These are phyloP conservation scores for Naganishia cerealis DNA, from an alignment of 1,284 basidiomycete species.

Conservation along the genomic window DNA sequence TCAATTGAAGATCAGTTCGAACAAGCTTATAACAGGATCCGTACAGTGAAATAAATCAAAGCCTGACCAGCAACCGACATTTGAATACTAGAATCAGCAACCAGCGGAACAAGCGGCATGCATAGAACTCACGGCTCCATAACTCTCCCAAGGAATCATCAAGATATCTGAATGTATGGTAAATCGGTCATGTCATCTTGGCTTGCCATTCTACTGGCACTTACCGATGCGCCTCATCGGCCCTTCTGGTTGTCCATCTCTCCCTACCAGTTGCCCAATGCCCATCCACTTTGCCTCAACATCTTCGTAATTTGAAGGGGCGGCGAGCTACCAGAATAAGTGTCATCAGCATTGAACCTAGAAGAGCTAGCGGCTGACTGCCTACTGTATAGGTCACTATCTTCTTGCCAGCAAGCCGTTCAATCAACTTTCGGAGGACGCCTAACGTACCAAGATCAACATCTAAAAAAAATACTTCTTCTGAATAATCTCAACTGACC, in stretches of 20 bases:
- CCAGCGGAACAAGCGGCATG: not conserved
- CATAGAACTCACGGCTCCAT: conserved; percentile 61
- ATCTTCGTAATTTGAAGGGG: conserved; percentile 24
- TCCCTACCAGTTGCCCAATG: conserved; percentile 59
- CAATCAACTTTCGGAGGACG: conserved; percentile 62
- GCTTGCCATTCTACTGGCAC: conserved; percentile 35
- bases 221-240: conserved; percentile 72
- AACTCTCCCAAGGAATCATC: conserved; percentile 70
- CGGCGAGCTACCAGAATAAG: conserved; percentile 40
- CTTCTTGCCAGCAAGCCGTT: conserved; percentile 60
- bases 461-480: not conserved
- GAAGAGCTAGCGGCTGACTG: not conserved
- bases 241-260: conserved; percentile 44
- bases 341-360: not conserved
- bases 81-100: not conserved
- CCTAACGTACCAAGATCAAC: conserved; percentile 54
- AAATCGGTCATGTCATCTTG: conserved; percentile 60
- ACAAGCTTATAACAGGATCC: conserved; percentile 37
- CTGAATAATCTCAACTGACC: conserved; percentile 55
- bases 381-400: conserved; percentile 73
- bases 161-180: conserved; percentile 73
- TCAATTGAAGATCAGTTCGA: conserved; percentile 18
- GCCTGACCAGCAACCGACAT: conserved; percentile 54
- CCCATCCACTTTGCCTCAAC: conserved; percentile 68
- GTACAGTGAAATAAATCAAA: conserved; percentile 80